Base-by-base conservation (phyloP, 768 basidiomycete species). In the Leccinum variicolor region DNA sequence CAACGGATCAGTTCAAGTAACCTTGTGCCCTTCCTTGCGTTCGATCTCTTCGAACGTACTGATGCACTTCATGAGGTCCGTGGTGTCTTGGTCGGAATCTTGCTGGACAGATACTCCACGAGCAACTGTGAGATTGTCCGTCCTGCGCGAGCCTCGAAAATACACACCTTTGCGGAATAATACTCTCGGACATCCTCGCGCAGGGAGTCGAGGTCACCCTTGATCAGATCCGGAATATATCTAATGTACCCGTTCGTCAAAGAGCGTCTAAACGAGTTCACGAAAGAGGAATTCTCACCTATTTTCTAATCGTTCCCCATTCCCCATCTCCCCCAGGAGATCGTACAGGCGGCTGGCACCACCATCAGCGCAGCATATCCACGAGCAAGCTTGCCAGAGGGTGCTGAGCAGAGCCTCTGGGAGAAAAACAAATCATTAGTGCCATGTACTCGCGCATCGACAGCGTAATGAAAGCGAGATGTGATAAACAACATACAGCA, bases 51-150 rank as follows among this genome's bases (percentile, higher is more conserved):
- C 70, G 3, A 98, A 66, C 7, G 85, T 79, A 8, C 63, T 48
- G 3, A 98, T 74, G 65, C 94, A 98, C 73, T 99, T 99, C 89
- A 91, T 93, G 57, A 99, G 80, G 70, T 99, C 97, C 0, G 96
- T 98, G n/a, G 92, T 82, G 66, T 92, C 73, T 69, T 93, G 87
- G 67, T 89, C 84, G 0, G 75, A 61, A 65, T 97, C 95, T 53
- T 84, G 73, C 0, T 84, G 67, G 43, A 96, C 75, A 0, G 72
- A 68, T 3, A 97, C 89, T 31, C 82, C 86, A 92, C 94, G 26
- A 34, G 26, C 31, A 21, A 14, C 55, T 0, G 50, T 54, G 28
- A 57, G 45, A 29, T 50, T 19, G 21, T 48, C 47, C 23, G 26
- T 21, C 43, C 17, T 28, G 19, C 15, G 23, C 10, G 52, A 59